These are phyloP conservation scores for Gracilaria gracilis DNA, from an alignment of 23 red algal species.

Conservation along the genomic window DNA sequence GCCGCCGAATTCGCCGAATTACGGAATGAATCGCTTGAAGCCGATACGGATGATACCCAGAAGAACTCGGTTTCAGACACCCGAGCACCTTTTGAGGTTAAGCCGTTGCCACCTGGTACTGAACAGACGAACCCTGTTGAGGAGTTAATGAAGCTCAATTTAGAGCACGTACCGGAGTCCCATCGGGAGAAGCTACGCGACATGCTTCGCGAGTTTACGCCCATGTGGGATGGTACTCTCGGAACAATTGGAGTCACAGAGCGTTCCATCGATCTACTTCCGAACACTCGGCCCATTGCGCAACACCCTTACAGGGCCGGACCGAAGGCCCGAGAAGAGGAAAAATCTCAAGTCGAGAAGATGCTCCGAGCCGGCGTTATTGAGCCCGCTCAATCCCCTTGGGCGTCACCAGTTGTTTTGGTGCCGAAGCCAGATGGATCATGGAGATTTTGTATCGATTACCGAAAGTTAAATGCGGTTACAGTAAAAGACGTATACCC, in stretches of 20 bases:
- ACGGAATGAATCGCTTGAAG: too few species aligned
- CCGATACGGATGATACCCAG: too few species aligned
- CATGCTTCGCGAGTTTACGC: not conserved
- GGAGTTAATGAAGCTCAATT: not conserved
- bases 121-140: not conserved
- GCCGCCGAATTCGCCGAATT: too few species aligned
- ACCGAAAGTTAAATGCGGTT: not conserved
- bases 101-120: too few species aligned
- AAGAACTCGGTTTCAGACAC: too few species aligned
- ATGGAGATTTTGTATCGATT: constrained; percentile 28
- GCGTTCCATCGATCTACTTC: too few species aligned
- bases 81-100: too few species aligned
- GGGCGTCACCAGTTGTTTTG: constrained; percentile 12
- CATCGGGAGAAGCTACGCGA: not conserved
- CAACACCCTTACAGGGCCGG: not conserved
- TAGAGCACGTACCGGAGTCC: not conserved
- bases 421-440: constrained; percentile 8
- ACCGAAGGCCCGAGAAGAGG: not conserved
- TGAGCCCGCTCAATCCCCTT: constrained; percentile 21
- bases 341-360: too few species aligned
- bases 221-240: constrained; percentile 10
- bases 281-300: too few species aligned
- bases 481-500: constrained; percentile 39
- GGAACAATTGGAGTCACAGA: not conserved
- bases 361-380: not conserved